Base-by-base conservation (phyloP, 805 yeast genomes). In the Saccharomycopsis sp. region DNA sequence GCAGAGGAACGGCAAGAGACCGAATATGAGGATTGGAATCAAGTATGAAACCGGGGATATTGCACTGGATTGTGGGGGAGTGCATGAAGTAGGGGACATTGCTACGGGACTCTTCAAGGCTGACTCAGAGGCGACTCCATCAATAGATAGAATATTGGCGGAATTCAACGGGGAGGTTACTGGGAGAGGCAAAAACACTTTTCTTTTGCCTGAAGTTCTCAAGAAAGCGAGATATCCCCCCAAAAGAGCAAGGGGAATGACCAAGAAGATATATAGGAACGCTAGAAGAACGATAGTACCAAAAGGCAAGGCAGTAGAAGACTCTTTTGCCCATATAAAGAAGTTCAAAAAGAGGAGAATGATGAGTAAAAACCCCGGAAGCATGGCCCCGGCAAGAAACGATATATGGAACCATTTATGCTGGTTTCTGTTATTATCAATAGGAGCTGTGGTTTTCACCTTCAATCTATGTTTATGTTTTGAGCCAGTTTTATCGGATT, bases 271-370 rank as follows among this genome's bases (percentile, higher is more conserved):
- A 69, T 88, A 86, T 55, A 85, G 70, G 7, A 78, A 63, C n/a
- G 87, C 69, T 50, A 89, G 69, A 1, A 81, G 77, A 5, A 86
- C 70, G 20, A 89, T 78, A 0, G 96, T 85, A 3, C 89, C 86
- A 64, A 89, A 86, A 14, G 96, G 96, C 51, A 89, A 73, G 0
- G 93, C 91, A 54, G 79, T 75, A 0, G 94, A 84, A 0, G 94
- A 84, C 62, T 85, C 85, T 64, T 84, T 79, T 1, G 86, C 86
- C 89, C 92, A 87, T 8, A 87, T 84, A 58, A 90, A 79, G 60
- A 81, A 72, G 68, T 89, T 90, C 59, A 87, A 71, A 23, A 81
- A 67, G 23, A 86, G 68, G 0, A 86, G 74, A 1, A 81, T 73
- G 0, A 78, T 58, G 58, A 87, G 70, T 0, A 84, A 74, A 2